phyloP scores from a whole-genome alignment of 148 eudicot species.

The Talinum fruticosum region DNA sequence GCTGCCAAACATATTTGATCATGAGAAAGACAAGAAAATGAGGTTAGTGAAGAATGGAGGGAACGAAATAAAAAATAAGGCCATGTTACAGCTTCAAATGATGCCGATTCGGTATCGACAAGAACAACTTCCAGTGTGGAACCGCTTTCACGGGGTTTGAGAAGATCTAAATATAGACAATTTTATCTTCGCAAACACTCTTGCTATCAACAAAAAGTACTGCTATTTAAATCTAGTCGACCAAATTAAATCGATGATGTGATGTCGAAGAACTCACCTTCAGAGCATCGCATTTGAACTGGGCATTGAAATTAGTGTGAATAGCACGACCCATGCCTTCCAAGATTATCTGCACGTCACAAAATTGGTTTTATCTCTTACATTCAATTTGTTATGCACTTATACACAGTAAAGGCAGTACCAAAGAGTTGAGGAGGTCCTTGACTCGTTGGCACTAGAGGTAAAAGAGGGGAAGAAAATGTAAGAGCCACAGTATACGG shows the following conservation, averaged over 20 bases:
- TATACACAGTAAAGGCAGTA: not conserved
- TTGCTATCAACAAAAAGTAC: too few species aligned
- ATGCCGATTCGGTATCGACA: too few species aligned
- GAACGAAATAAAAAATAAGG: not conserved
- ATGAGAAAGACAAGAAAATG: not conserved
- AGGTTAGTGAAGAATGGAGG: not conserved
- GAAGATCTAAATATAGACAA: too few species aligned
- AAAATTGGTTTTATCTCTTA: not conserved
- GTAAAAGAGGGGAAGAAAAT: not conserved
- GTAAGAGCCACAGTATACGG: not conserved
- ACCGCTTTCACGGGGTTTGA: too few species aligned
- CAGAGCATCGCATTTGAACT: conserved; percentile 84
- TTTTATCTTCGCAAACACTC: too few species aligned
- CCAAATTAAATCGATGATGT: not conserved
- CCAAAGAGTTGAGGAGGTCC: not conserved
- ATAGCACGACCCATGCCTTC: conserved; percentile 98
- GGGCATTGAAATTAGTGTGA: conserved; percentile 88
- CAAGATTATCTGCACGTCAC: conserved; percentile 65
- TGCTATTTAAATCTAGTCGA: not conserved
- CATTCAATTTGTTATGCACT: not conserved
- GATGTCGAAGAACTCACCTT: conserved; percentile 48
- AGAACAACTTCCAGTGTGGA: too few species aligned
- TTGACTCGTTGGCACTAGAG: not conserved
- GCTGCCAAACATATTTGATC: conserved; percentile 43
- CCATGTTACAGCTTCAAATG: not conserved